A percentile compares a stretch with the other conserved stretches of the same genome.
Evolutionary conservation across 176 grass and related monocot genomes (phyloP).

Genomic region (Bothriochloa decipiens): DNA sequence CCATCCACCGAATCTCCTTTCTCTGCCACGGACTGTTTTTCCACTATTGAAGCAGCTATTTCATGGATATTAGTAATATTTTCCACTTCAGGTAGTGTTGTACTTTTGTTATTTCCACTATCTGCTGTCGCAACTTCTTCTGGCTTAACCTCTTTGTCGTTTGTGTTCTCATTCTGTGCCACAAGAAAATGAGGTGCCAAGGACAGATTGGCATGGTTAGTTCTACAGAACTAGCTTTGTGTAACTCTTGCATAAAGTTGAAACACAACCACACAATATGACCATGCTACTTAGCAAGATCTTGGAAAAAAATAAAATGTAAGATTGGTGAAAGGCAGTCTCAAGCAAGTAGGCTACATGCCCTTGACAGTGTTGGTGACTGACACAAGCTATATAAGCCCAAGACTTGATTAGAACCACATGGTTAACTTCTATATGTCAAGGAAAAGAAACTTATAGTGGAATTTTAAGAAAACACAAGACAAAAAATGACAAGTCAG

Average conservation of each 20-base stretch:
- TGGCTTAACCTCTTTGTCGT: slow-evolving; percentile 34
- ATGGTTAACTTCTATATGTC: slow-evolving; percentile 1
- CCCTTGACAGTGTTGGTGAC: background rate
- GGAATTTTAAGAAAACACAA: background rate
- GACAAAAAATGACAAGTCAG: background rate
- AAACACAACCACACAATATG: background rate
- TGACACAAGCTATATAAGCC: slow-evolving; percentile 5
- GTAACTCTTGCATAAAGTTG: slow-evolving; percentile 9
- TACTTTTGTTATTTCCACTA: slow-evolving; percentile 45
- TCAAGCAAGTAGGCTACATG: background rate
- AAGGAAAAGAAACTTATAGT: slow-evolving; percentile 7
- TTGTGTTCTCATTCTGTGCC: slow-evolving; percentile 49
- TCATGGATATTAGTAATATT: slow-evolving; percentile 33
- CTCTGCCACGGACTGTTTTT: slow-evolving; percentile 35
- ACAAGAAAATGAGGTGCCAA: slow-evolving; percentile 28
- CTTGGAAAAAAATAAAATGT: background rate
- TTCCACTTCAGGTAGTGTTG: slow-evolving; percentile 37
- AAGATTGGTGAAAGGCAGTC: background rate
- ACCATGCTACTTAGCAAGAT: background rate
- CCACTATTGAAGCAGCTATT: slow-evolving; percentile 31
- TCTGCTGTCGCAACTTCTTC: slow-evolving; percentile 44
- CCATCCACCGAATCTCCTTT: slow-evolving; percentile 43
- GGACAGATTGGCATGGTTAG: slow-evolving; percentile 13
- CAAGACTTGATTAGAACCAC: slow-evolving; percentile 5
- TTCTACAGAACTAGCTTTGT: background rate